Base-by-base conservation (phyloP, 176 grass and related monocot genomes). In the Tuctoria greenei region DNA sequence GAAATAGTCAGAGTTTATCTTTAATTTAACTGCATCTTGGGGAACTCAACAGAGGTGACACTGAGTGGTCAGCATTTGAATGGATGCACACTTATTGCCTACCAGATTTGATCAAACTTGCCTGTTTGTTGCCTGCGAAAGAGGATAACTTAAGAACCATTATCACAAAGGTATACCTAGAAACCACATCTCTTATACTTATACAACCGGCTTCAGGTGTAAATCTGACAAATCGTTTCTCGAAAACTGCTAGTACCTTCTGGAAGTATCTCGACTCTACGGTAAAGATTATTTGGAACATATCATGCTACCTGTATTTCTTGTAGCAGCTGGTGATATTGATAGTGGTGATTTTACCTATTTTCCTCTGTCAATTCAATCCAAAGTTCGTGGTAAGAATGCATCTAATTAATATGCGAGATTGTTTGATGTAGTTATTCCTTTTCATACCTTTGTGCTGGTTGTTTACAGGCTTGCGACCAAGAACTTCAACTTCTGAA, bases 41-140 rank as follows among this genome's bases (percentile, higher is more conserved):
- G 23, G 31, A 66, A 74, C 62, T 79, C 79, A 68, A 84, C 69
- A 94, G 95, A 71, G 88, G 91, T 82, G 78, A 94, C 77, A 77
- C 74, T 31, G 89, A 92, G 62, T 98, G 95, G 91, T 58, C 86
- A 82, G 68, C 88, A 71, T 94, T 98, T 92, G 95, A 98, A 77
- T 98, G 95, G 95, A 98, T 98, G 91, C 89, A 94, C 74, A 88
- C 82, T 39, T 86, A 98, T 37, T 98, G 95, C 82, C 75, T 98
- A 59, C 95, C 89, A 16, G 84, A 98, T 85, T 88, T 98, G 56
- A 92, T 94, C 78, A 93, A 92, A 76, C 88, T 98, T 74, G 76
- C 91, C 46, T 85, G 86, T 72, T 89, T 98, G 60, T 89, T 98
- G 81, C 91, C 95, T 38, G 74, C 75, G 15, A 92, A 90, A 75